Evolutionary conservation across 164 flowering plant species (phyloP).

Genomic region (Cinnamomum chago): DNA sequence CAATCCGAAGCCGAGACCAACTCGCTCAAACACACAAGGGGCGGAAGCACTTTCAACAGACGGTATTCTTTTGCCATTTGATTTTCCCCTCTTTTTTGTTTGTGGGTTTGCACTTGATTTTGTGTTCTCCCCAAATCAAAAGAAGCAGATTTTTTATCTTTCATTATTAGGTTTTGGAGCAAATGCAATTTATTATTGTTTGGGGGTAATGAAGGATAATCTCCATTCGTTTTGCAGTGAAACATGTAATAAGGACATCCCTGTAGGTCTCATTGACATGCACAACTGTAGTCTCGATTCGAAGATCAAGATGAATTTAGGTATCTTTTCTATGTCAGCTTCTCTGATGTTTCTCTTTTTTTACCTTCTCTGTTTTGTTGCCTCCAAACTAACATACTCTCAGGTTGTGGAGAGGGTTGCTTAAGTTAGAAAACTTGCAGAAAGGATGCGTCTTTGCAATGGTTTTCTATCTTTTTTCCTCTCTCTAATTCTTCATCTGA

Average conservation of each 20-base stretch:
- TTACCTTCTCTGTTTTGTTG: not conserved
- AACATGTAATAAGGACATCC: slow-evolving; percentile 72
- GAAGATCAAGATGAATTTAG: slow-evolving; percentile 76
- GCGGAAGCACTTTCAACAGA: slow-evolving; percentile 78
- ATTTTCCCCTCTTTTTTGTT: too few relatives aligned
- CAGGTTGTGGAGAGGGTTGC: slow-evolving; percentile 52
- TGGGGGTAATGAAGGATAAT: not conserved
- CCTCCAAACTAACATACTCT: slow-evolving; percentile 35
- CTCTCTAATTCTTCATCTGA: too few relatives aligned
- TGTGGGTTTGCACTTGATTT: too few relatives aligned
- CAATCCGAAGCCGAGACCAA: slow-evolving; percentile 52
- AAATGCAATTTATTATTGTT: not conserved
- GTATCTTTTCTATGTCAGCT: slow-evolving; percentile 18
- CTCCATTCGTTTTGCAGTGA: slow-evolving; percentile 40
- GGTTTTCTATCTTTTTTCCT: too few relatives aligned
- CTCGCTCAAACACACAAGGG: slow-evolving; percentile 59
- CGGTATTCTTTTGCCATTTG: slow-evolving; percentile 33
- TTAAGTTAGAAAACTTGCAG: slow-evolving; percentile 49
- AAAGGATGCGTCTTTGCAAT: slow-evolving; percentile 16
- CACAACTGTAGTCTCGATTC: slow-evolving; percentile 87
- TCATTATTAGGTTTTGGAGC: not conserved
- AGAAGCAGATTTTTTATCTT: too few relatives aligned
- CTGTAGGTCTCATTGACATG: slow-evolving; percentile 74
- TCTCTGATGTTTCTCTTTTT: too few relatives aligned
- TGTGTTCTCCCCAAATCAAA: not conserved